Percentiles rank a stretch among this genome's conserved stretches.
Evolutionary conservation across 176 grass and related monocot genomes (phyloP).

Genomic region (Carex kokanica): DNA sequence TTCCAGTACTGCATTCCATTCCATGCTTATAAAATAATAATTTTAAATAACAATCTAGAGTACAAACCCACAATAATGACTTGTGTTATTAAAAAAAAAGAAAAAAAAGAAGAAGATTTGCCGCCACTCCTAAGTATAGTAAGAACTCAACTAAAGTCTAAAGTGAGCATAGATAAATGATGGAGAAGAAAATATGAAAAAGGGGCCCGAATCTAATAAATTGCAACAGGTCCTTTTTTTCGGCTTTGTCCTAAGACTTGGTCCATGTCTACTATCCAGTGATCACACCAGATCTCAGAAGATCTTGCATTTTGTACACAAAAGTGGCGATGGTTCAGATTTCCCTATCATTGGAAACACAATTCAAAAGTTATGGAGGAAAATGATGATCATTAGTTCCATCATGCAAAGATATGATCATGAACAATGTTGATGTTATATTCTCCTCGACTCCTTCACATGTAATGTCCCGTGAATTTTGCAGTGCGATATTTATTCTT

Average conservation of each 20-base stretch:
- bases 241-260: not conserved
- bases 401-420: not conserved
- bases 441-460: not conserved
- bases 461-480: not conserved
- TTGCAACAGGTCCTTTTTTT: too few species aligned
- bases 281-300: slow-evolving; percentile 11
- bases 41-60: too few species aligned
- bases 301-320: not conserved
- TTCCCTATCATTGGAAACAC: slow-evolving; percentile 11
- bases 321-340: slow-evolving; percentile 27
- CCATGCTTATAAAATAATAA: too few species aligned
- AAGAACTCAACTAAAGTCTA: too few species aligned
- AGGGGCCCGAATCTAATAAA: not conserved
- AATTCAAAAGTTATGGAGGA: slow-evolving; percentile 16
- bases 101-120: too few species aligned
- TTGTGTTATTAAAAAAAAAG: too few species aligned
- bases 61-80: too few species aligned
- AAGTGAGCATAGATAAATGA: too few species aligned
- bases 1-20: too few species aligned
- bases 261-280: slow-evolving; percentile 11
- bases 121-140: too few species aligned
- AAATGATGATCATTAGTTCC: not conserved
- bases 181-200: too few species aligned
- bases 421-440: not conserved
- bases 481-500: not conserved